Evolutionary conservation across 805 yeast species (phyloP), one percentile per base, ranked within the genome.

Genomic region (Candida koratica): DNA sequence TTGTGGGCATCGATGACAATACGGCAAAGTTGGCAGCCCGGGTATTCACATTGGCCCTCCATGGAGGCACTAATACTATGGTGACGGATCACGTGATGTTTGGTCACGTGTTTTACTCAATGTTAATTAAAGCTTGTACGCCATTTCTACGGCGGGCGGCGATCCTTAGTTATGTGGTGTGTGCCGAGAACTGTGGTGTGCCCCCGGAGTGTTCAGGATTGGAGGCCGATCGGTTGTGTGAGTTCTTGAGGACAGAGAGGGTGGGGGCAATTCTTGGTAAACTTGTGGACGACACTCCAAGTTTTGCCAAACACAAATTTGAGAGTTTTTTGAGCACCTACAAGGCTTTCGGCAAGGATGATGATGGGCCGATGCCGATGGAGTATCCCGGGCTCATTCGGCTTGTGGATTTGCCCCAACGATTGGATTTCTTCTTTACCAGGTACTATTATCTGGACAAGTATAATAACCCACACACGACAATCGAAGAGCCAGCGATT

Each of bases 401-500:
- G 26, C 62, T 88, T 32, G 66, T 83, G 15, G 65, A 71, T 20
- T 64, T 88, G 12, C 96, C 96, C 0, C 55, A 61, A 2, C 68
- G 83, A 34, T 58, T 86, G 41, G 89, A 83, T 51, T 67, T 64
- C 25, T 79, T 87, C 44, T 85, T 83, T 60, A 79, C 85, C 3
- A 65, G 73, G 24, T 65, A 73, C 37, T 66, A 75, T 38, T 73
- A 75, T 44, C 66, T 62, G 49, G 67, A 66, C 17, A 59, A 61
- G 30, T 63, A 61, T 15, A 54, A 60, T 28, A 62, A 64, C 32
- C 71, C 70, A 15, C 60, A 53, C 48, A 48, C 49, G 39, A 38
- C 47, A 1, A 68, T 65, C 19, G 70, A 69, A 31, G 95, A 89
- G 45, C 93, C 95, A 0, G 96, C 95, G 0, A 64, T 90, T 7